Evolutionary conservation across 345 rosid genomes (phyloP), one percentile per base, ranked within the genome.

Genomic region (Nephelium lappaceum): DNA sequence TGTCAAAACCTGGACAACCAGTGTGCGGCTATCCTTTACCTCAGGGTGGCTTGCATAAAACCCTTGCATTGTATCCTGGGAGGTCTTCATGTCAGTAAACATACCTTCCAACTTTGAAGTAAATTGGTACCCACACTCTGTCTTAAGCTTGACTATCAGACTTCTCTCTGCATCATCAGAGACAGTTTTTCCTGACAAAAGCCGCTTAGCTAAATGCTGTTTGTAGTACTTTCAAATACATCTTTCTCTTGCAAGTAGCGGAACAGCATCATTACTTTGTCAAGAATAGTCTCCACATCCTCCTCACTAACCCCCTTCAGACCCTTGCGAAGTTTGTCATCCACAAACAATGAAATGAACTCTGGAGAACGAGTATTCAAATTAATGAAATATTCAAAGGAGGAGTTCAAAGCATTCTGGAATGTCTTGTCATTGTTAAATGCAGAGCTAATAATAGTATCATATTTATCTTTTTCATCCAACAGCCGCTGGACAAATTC

Each of bases 51-150:
- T 82, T 11, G 89, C 72, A 69, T 90, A 87, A 80, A 94, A 96
- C 62, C 91, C 97, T 36, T 86, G 94, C 95, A 94, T 94, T 12
- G 98, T 94, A 75, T 96, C 99, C 83, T 90, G 95, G 64, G 99
- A 94, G 62, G 99, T 96, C 86, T 92, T 96, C 99, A 96, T 96
- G 86, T 96, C 99, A 0, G 99, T 94, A 77, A 96, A 96, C 99
- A 96, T 96, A 63, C 99, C 98, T 87, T 96, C 99, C 45, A 96
- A 82, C 83, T 96, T 96, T 7, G 96, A 94, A 80, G 99, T 96
- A 88, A 96, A 96, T 73, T 96, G 99, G 77, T 94, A 94, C 3
- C 99, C 99, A 79, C 99, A 96, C 83, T 96, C 98, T 0, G 98
- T 94, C 88, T 96, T 96, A 60, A 96, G 97, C 84, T 96, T 96